Evolutionary conservation across 2,329 filamentous ascomycete species (phyloP), one percentile per base, ranked within the genome.

Genomic region (Alternaria infectoria): DNA sequence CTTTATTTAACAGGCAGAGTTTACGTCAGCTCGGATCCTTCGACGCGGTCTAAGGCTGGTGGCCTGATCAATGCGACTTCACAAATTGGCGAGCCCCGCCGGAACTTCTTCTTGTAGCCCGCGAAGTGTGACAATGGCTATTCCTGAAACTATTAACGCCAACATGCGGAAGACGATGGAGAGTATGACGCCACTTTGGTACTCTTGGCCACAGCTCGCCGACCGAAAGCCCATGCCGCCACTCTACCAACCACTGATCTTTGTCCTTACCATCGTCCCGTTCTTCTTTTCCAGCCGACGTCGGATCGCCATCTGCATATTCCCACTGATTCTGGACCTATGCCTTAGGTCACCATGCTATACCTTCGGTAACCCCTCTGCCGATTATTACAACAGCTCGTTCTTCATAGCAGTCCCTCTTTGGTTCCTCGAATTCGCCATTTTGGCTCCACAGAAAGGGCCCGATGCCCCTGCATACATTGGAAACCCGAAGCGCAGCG

Each of bases 391-490:
- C 62, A 61, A 51, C 49, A 46, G n/a, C 21, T 57, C 50, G 2
- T 50, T 46, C 15, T 60, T 62, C 44, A 52, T 62, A 11, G 58
- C 66, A 0, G 40, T 47, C 7, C 58, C 57, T 12, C 23, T 62
- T 7, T 66, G 52, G 58, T 66, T 61, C 26, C 23, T 68, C 44
- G 55, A 60, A 36, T 64, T 61, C 26, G 47, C 55, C 3, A 45
- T 62, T 13, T 19, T 64, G 23, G 46, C 45, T 11, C 54, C 61
- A 23, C 23, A 45, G 19, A 40, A 59, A 11, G 64, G 57, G 23
- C 7, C 32, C 3, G 21, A 23, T n/a, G 54, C 49, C 12, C 54
- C 57, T 43, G 44, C 54, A 11, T 63, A 52, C 5, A 32, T 54
- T 15, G 50, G 57, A 17, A 57, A 60, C 8, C 4, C 54, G 19